Evolutionary conservation across 1,284 basidiomycete genomes (phyloP).

Genomic region (Pseudozyma flocculosa): DNA sequence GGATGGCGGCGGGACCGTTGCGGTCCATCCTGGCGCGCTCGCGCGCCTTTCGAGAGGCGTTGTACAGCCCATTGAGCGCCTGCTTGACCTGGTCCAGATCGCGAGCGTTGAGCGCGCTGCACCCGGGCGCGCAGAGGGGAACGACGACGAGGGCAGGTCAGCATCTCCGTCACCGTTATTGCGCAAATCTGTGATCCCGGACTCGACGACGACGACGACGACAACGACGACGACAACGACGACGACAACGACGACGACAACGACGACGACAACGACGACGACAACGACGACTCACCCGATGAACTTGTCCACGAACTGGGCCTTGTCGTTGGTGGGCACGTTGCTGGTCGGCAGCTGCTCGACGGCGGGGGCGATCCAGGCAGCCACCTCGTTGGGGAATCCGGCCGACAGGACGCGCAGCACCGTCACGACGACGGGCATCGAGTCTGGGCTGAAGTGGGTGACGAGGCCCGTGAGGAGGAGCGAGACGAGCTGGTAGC

Average conservation of each 20-base stretch:
- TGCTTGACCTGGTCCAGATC: constrained; percentile 39
- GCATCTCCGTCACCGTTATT: constrained; percentile 4
- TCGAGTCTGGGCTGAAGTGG: constrained; percentile 78
- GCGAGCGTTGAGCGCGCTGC: constrained; percentile 9
- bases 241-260: too few species aligned
- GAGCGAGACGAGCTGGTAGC: constrained; percentile 70
- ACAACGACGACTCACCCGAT: background rate
- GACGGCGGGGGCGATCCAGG: constrained; percentile 73
- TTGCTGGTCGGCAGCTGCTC: constrained; percentile 70
- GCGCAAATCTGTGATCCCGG: constrained; percentile 1
- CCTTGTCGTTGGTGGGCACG: constrained; percentile 71
- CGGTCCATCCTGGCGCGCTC: constrained; percentile 31
- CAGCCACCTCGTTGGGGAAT: constrained; percentile 70
- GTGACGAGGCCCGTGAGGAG: constrained; percentile 74
- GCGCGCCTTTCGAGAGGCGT: constrained; percentile 44
- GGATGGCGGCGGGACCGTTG: too few species aligned
- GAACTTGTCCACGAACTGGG: constrained; percentile 67
- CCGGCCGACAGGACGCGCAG: constrained; percentile 70
- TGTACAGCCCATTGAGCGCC: constrained; percentile 33
- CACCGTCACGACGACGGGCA: constrained; percentile 73
- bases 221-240: too few species aligned
- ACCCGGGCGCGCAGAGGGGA: background rate
- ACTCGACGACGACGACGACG: background rate
- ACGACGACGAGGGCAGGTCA: constrained; percentile 3
- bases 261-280: too few species aligned